Evolutionary conservation across 306 rosid species (phyloP).

Genomic region (Cicer bijugum): DNA sequence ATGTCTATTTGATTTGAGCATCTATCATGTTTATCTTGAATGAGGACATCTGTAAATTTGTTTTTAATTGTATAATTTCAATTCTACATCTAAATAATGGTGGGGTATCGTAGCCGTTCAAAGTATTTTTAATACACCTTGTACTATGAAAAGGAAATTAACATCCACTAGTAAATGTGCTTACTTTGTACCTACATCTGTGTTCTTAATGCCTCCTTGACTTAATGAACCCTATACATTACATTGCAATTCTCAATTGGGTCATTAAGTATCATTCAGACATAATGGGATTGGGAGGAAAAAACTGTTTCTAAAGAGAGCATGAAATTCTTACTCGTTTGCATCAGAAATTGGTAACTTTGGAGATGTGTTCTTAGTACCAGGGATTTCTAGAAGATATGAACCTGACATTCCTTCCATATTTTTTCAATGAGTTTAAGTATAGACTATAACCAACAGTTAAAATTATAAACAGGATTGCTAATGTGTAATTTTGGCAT

Average conservation of each 20-base stretch:
- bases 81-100: too few relatives aligned
- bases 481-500: constrained; percentile 29
- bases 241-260: constrained; percentile 33
- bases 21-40: too few relatives aligned
- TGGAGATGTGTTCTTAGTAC: constrained; percentile 71
- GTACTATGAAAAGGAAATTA: constrained; percentile 40
- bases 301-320: constrained; percentile 38
- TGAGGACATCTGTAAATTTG: too few relatives aligned
- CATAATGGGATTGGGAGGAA: constrained; percentile 35
- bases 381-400: constrained; percentile 83
- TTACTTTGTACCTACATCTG: constrained; percentile 98
- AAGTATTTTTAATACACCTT: not conserved
- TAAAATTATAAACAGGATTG: constrained; percentile 12
- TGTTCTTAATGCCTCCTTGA: constrained; percentile 89
- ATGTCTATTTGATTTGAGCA: too few relatives aligned
- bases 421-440: constrained; percentile 46
- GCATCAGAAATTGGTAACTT: constrained; percentile 76
- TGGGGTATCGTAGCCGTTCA: too few relatives aligned
- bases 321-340: constrained; percentile 73
- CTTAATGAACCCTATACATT: constrained; percentile 79
- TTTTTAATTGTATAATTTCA: too few relatives aligned
- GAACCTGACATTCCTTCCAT: constrained; percentile 70
- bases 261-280: constrained; percentile 37
- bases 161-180: constrained; percentile 94
- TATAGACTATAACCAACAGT: constrained; percentile 35